These are phyloP conservation scores for Elsinoe perseae DNA, from an alignment of 2,329 filamentous ascomycete genomes.

Conservation along the genomic window DNA sequence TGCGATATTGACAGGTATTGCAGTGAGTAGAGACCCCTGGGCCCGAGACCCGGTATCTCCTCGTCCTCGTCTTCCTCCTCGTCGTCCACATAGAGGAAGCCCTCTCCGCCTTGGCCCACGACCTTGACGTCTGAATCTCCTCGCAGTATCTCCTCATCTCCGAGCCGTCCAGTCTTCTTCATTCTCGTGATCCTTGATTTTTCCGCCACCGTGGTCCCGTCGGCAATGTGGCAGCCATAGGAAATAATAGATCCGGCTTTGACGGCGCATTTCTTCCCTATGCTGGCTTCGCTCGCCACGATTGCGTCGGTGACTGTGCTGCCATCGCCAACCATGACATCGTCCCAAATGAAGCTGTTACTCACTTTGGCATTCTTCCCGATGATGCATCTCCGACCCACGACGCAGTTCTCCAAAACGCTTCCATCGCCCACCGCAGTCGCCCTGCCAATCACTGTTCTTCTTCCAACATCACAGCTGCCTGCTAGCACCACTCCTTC, in stretches of 20 bases:
- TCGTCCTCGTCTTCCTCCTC: conserved; percentile 56
- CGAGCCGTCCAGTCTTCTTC: conserved; percentile 40
- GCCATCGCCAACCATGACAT: conserved; percentile 67
- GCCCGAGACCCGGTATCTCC: conserved; percentile 36
- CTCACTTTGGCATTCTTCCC: conserved; percentile 74
- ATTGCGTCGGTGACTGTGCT: conserved; percentile 64
- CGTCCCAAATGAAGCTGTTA: conserved; percentile 82
- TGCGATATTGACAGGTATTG: conserved; percentile 38
- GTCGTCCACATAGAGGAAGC: conserved; percentile 50
- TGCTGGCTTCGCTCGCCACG: conserved; percentile 61
- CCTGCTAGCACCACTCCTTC: conserved; percentile 65
- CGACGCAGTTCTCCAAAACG: conserved; percentile 64
- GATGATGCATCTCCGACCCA: conserved; percentile 79
- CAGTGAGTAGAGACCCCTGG: conserved; percentile 42
- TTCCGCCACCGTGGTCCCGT: conserved; percentile 45
- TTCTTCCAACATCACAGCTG: conserved; percentile 60
- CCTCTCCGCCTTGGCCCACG: conserved; percentile 52
- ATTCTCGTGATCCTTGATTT: conserved; percentile 40
- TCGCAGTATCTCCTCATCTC: conserved; percentile 31
- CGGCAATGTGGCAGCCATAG: conserved; percentile 64
- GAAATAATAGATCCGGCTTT: conserved; percentile 70
- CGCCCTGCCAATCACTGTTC: conserved; percentile 67
- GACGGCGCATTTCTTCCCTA: conserved; percentile 65
- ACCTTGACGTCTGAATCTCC: conserved; percentile 41
- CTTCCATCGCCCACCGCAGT: conserved; percentile 68